These are phyloP conservation scores for Chloranthus sessilifolius DNA, from an alignment of 164 flowering plant species.

Conservation along the genomic window DNA sequence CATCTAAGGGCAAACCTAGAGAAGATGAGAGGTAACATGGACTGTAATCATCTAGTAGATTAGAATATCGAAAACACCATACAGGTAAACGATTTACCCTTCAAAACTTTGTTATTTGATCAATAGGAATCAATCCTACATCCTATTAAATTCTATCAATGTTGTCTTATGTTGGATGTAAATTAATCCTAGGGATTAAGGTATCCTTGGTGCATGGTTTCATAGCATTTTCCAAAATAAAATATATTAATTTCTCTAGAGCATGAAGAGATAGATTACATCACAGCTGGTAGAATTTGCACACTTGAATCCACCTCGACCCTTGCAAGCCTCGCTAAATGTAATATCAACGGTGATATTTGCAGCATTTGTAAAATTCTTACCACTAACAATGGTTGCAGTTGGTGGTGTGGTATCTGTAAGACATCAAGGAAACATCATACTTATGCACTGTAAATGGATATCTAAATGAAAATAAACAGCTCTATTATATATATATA, in stretches of 20 bases:
- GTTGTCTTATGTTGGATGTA: no score
- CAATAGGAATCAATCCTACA: no score
- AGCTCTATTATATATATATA: not conserved
- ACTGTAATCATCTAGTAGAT: no score
- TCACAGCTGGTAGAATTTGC: conserved; percentile 40
- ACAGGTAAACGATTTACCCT: no score
- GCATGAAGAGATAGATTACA: conserved; percentile 29
- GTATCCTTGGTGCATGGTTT: not conserved
- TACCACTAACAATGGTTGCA: conserved; percentile 35
- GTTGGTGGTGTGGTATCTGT: conserved; percentile 56
- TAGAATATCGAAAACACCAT: no score
- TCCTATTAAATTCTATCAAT: no score
- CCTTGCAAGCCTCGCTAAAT: conserved; percentile 49
- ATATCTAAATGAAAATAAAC: not conserved
- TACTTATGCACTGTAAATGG: not conserved
- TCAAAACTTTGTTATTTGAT: no score
- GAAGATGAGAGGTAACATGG: no score
- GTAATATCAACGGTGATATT: conserved; percentile 29
- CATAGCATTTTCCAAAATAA: not conserved
- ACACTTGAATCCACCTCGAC: conserved; percentile 50
- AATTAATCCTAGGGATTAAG: not conserved
- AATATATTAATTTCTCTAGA: not conserved
- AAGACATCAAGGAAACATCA: not conserved
- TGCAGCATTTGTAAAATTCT: conserved; percentile 37
- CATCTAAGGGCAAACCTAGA: no score